These are phyloP conservation scores for Acrocalymma vagum DNA, from an alignment of 2,329 filamentous ascomycete genomes.

Conservation along the genomic window DNA sequence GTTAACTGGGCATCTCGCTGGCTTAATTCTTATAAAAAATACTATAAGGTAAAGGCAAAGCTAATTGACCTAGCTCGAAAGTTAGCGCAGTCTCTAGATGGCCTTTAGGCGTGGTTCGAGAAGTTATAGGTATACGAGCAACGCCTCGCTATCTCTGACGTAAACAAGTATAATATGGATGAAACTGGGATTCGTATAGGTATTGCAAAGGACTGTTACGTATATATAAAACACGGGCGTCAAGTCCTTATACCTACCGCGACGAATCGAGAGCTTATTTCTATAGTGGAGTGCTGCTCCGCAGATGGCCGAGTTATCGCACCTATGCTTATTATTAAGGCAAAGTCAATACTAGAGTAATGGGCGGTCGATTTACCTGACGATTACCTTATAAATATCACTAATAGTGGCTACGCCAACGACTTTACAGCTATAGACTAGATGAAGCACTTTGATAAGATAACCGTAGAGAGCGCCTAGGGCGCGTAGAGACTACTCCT, in stretches of 20 bases:
- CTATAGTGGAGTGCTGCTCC: conserved; percentile 3
- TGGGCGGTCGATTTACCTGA: conserved; percentile 6
- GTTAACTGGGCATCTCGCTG: too few species aligned
- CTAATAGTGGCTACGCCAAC: conserved; percentile 42
- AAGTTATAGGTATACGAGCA: too few species aligned
- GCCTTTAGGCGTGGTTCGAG: background rate
- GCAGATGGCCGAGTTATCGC: conserved; percentile 1
- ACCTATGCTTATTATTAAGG: conserved; percentile 7
- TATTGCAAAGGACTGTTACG: conserved; percentile 5
- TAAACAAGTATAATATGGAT: conserved; percentile 1
- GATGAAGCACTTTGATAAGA: conserved; percentile 47
- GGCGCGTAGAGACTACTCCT: conserved; percentile 46
- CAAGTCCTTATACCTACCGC: conserved; percentile 6
- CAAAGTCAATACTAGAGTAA: conserved; percentile 5
- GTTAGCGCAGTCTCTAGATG: background rate
- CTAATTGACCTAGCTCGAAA: background rate
- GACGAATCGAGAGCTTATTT: conserved; percentile 8
- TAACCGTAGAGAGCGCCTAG: conserved; percentile 27
- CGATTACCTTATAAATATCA: conserved; percentile 16
- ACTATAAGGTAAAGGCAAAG: too few species aligned
- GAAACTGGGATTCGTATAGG: conserved; percentile 8
- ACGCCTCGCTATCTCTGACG: too few species aligned
- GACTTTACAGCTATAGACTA: conserved; percentile 42
- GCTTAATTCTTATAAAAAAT: too few species aligned
- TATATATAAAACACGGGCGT: conserved; percentile 3